phyloP scores from a whole-genome alignment of 2,329 filamentous ascomycete species.

The Xenosphaeropsis pyriputrescens region DNA sequence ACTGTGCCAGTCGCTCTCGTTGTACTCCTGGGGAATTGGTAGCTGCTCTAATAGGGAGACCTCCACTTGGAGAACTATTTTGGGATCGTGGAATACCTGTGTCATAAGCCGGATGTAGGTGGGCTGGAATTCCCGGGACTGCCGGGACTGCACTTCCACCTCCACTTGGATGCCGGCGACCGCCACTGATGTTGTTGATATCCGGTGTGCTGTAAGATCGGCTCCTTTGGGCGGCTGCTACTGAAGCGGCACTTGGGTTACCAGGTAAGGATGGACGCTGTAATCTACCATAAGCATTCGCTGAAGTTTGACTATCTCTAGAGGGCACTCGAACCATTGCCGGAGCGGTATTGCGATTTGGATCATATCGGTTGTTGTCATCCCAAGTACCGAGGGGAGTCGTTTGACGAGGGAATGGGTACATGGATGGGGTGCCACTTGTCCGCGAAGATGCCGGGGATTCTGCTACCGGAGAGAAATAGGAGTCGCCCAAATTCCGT shows the following conservation, averaged over 20 bases:
- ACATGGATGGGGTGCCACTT: constrained; percentile 63
- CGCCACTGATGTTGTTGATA: constrained; percentile 58
- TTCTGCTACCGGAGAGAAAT: constrained; percentile 81
- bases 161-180: constrained; percentile 36
- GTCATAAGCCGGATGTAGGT: constrained; percentile 46
- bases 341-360: constrained; percentile 78
- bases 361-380: constrained; percentile 64
- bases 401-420: constrained; percentile 63
- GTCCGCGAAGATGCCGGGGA: constrained; percentile 64
- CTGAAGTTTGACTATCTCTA: constrained; percentile 53
- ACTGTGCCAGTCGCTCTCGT: constrained; percentile 37
- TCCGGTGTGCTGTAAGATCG: constrained; percentile 93
- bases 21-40: constrained; percentile 59
- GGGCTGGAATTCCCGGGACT: constrained; percentile 63
- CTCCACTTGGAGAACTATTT: constrained; percentile 60
- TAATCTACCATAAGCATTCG: constrained; percentile 45
- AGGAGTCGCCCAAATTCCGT: constrained; percentile 44
- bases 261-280: constrained; percentile 71
- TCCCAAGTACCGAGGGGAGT: constrained; percentile 56
- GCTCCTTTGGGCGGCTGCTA: constrained; percentile 47
- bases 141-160: constrained; percentile 38
- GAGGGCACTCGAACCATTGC: constrained; percentile 73
- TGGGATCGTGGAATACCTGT: constrained; percentile 61
- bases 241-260: constrained; percentile 40
- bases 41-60: constrained; percentile 50